These are phyloP conservation scores for Styphnolobium japonicum DNA, from an alignment of 306 rosid species.

Conservation along the genomic window DNA sequence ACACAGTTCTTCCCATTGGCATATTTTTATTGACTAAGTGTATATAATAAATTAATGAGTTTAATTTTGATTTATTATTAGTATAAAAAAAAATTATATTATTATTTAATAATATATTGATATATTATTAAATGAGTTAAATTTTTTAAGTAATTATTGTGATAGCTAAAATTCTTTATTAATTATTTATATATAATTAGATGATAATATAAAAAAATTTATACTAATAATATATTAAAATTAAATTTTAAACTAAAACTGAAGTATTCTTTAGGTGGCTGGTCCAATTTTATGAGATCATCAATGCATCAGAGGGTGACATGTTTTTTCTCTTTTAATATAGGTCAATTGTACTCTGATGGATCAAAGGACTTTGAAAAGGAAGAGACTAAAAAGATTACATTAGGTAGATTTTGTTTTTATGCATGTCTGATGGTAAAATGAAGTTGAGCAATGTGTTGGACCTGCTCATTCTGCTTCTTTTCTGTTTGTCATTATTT, in stretches of 20 bases:
- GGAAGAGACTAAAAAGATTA: background rate
- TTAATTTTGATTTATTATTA: no score
- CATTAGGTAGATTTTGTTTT: background rate
- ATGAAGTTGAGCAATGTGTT: constrained; percentile 54
- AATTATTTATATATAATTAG: no score
- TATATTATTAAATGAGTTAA: no score
- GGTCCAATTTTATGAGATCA: constrained; percentile 16
- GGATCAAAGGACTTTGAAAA: constrained; percentile 25
- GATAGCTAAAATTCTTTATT: no score
- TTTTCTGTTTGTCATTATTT: constrained; percentile 32
- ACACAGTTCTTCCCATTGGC: background rate
- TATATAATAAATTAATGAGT: no score
- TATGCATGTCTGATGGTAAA: background rate
- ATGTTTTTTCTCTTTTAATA: background rate
- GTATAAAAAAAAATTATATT: no score
- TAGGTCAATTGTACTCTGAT: constrained; percentile 33
- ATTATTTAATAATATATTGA: no score
- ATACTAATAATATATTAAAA: no score
- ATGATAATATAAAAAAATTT: no score
- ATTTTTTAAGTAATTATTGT: no score
- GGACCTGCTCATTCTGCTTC: constrained; percentile 40
- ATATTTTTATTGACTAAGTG: background rate
- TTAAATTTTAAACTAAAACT: no score
- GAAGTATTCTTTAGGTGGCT: background rate
- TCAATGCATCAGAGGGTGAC: background rate